phyloP scores from a whole-genome alignment of 352 stramenopile species.

The Globisporangium uncinulatum region DNA sequence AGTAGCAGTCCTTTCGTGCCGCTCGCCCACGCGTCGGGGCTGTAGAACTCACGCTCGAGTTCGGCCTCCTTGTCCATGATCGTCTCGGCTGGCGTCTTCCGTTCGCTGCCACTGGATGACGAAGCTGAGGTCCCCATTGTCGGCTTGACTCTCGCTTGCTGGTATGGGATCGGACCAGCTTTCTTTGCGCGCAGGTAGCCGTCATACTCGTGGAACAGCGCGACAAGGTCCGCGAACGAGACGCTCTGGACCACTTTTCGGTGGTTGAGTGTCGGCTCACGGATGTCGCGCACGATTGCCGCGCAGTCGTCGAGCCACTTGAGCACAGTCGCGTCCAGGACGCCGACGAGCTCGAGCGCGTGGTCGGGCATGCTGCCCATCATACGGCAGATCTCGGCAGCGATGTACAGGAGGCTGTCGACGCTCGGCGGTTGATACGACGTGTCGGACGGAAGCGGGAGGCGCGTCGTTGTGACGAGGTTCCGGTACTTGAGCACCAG shows the following conservation, averaged over 20 bases:
- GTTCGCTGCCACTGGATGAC: constrained; percentile 4
- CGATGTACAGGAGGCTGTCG: constrained; percentile 69
- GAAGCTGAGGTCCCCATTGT: neutral
- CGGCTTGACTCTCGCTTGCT: constrained; percentile 37
- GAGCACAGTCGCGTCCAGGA: constrained; percentile 56
- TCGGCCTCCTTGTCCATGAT: constrained; percentile 57
- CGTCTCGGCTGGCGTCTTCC: constrained; percentile 22
- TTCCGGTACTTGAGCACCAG: constrained; percentile 50
- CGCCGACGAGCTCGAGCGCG: constrained; percentile 43
- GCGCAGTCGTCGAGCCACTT: constrained; percentile 73
- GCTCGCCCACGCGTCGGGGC: constrained; percentile 45
- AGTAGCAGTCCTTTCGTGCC: constrained; percentile 48
- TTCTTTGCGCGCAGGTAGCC: constrained; percentile 55
- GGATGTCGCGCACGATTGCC: constrained; percentile 68
- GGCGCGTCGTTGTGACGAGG: constrained; percentile 30
- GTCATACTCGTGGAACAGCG: constrained; percentile 63
- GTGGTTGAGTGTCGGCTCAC: constrained; percentile 71
- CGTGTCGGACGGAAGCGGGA: constrained; percentile 63
- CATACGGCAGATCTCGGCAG: constrained; percentile 60
- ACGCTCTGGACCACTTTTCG: constrained; percentile 51
- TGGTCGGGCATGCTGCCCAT: constrained; percentile 67
- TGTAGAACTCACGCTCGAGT: constrained; percentile 58
- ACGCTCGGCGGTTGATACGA: constrained; percentile 73
- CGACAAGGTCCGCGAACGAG: constrained; percentile 48
- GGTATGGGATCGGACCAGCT: constrained; percentile 43